Base-by-base conservation (phyloP, 495 filamentous ascomycete genomes). In the Penicillium odoratum region DNA sequence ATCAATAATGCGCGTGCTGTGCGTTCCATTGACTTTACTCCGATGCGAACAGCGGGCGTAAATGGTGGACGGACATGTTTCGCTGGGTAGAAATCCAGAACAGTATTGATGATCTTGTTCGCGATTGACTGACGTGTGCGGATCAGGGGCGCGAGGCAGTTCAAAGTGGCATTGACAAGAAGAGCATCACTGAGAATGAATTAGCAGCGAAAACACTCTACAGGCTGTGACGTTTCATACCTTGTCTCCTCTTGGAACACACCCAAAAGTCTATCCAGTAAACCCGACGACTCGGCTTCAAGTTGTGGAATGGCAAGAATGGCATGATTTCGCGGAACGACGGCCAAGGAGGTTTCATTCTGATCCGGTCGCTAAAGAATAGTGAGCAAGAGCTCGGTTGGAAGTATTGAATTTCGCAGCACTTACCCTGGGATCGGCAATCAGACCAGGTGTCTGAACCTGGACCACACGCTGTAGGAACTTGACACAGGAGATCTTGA, bases 401-500 rank as follows among this genome's bases (percentile, higher is more conserved):
- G 49, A 29, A 30, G 59, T 55, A 26, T 28, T 15, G 46, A 21
- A 15, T n/a, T 21, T 54, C 34, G 48, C 11, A 31, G 28, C 48
- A 75, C 87, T 49, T 83, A 96, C 93, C 78, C 91, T 86, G 57
- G 90, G 91, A 69, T 98, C 94, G 29, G 85, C 79, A 61, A 92
- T 87, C 58, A 86, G 73, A 38, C 91, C 92, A 13, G 87, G 87
- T 7, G 92, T 97, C 69, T 98, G 93, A 7, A 91, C 88, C 53
- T 96, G 88, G 44, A 98, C 89, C 36, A 98, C 91, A 28, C 90
- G 83, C 76, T 98, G 93, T 15, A 90, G 86, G 66, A 98, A 98
- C 69, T 98, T 98, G 80, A 97, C 89, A 73, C 94, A 97, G 79
- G 91, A 93, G 66, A 97, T 82, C 67, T 87, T 88, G 45, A 98